These are phyloP conservation scores for Ruellia speciosa DNA, from an alignment of 305 asterid species.

Conservation along the genomic window DNA sequence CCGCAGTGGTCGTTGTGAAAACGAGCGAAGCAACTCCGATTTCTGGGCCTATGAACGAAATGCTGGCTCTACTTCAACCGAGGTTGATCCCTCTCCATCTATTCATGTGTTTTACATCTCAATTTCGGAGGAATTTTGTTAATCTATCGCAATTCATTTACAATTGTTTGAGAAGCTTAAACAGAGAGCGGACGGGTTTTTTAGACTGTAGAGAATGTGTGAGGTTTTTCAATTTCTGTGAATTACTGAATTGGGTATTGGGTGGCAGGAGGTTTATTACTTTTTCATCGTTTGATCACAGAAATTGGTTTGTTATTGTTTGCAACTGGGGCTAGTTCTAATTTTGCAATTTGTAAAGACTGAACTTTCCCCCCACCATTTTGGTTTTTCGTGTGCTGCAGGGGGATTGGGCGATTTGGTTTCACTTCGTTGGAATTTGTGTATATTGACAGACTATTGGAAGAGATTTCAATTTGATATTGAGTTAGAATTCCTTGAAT, in stretches of 20 bases:
- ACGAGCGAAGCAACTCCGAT: conserved; percentile 11
- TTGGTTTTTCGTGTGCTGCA: conserved; percentile 7
- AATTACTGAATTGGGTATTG: neutral
- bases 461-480: neutral
- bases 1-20: conserved; percentile 12
- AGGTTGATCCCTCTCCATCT: conserved; percentile 22
- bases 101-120: neutral
- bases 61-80: conserved; percentile 20
- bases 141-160: no score
- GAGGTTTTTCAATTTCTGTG: conserved; percentile 11
- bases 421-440: neutral
- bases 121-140: neutral
- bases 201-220: conserved; percentile 14
- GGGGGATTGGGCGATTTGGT: neutral
- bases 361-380: neutral
- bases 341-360: neutral
- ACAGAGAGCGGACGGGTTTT: neutral
- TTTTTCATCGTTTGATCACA: conserved; percentile 13
- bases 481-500: conserved; percentile 1
- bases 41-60: conserved; percentile 15
- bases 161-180: neutral
- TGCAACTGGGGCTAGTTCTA: conserved; percentile 13
- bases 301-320: conserved; percentile 3
- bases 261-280: neutral
- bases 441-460: neutral